A percentile compares a stretch with the other conserved stretches of the same genome.
phyloP scores from a whole-genome alignment of 108 stramenopile species.

The Cyclotella kingstonii region DNA sequence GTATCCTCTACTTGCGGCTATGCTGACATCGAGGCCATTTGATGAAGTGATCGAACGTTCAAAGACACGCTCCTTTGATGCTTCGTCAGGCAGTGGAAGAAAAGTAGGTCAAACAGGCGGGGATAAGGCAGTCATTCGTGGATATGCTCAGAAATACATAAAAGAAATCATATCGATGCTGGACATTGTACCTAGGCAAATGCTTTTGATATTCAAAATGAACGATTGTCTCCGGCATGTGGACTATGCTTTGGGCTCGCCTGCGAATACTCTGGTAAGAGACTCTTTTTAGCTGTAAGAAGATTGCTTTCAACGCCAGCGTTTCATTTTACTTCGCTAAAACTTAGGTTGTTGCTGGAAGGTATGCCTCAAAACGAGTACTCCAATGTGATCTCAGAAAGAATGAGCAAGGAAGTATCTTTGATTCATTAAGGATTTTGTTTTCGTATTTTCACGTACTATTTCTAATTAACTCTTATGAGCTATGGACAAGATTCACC shows the following conservation, averaged over 20 bases:
- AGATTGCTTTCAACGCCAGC: too few relatives aligned
- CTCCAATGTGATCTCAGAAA: constrained; percentile 38
- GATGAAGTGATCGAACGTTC: constrained; percentile 72
- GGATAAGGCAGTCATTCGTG: constrained; percentile 84
- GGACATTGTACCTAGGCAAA: constrained; percentile 81
- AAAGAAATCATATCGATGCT: constrained; percentile 82
- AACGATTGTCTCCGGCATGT: constrained; percentile 95
- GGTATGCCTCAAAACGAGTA: constrained; percentile 67
- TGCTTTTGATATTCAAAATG: constrained; percentile 93
- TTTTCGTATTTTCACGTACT: constrained; percentile 56
- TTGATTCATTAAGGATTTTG: constrained; percentile 44
- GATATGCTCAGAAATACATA: constrained; percentile 89
- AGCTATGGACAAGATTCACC: constrained; percentile 19
- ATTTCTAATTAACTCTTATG: constrained; percentile 53
- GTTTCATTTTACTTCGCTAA: background rate
- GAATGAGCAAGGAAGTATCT: constrained; percentile 6
- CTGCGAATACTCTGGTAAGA: constrained; percentile 62
- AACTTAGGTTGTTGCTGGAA: constrained; percentile 57
- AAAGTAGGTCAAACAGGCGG: constrained; percentile 35
- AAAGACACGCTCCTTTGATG: constrained; percentile 38
- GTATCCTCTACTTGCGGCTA: constrained; percentile 90
- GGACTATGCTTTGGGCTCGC: constrained; percentile 81
- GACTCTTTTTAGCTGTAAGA: too few relatives aligned
- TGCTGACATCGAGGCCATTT: constrained; percentile 91
- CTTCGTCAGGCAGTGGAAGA: background rate